Conservation (phyloP, 1,284 basidiomycete genomes). For the Thecaphora thlaspeos region DNA sequence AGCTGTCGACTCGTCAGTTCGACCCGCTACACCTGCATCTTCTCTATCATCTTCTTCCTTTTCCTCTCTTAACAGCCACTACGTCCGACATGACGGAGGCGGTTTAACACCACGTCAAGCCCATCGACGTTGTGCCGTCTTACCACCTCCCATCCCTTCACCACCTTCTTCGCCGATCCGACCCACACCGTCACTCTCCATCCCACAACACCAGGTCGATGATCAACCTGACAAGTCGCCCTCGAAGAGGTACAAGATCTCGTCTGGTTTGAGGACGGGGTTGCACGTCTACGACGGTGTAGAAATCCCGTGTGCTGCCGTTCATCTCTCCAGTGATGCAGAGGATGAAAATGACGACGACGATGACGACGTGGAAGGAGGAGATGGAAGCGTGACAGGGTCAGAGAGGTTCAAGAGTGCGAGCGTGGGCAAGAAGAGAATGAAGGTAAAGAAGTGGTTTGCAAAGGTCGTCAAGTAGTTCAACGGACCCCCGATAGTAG, state of each 20-base stretch:
- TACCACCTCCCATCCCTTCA: neutral
- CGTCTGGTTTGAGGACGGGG: slow-evolving; percentile 22
- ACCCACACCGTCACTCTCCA: neutral
- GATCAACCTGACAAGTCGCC: neutral
- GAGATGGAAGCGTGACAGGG: no score
- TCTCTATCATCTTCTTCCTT: no score
- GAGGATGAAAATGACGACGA: slow-evolving; percentile 13
- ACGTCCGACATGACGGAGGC: no score
- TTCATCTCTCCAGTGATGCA: slow-evolving; percentile 34
- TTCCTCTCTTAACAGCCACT: no score
- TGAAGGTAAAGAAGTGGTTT: no score
- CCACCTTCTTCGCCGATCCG: slow-evolving; percentile 1
- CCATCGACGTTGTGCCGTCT: neutral
- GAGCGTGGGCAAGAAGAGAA: no score
- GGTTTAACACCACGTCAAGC: neutral
- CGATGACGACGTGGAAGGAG: slow-evolving; percentile 23
- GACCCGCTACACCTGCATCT: no score
- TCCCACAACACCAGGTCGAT: neutral
- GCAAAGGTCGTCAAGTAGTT: no score
- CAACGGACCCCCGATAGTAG: no score
- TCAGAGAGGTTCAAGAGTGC: no score
- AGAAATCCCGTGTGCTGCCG: slow-evolving; percentile 41
- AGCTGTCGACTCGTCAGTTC: no score
- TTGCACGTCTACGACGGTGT: slow-evolving; percentile 37
- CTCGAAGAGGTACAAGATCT: neutral